Conservation (phyloP, 352 stramenopile genomes). For the Pythium apleroticum region DNA sequence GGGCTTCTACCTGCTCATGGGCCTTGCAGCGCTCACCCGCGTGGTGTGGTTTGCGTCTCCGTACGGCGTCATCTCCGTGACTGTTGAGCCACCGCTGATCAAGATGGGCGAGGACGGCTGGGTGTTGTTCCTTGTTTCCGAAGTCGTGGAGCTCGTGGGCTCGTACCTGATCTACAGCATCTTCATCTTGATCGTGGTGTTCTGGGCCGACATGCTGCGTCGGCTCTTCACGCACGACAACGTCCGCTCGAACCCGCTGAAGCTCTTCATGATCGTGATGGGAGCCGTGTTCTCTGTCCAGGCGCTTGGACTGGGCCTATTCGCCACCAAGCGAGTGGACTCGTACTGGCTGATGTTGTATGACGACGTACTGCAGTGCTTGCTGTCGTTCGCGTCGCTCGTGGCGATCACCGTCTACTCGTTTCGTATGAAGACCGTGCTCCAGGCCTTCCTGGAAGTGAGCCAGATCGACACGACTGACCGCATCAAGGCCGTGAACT, state of each 20-base stretch:
- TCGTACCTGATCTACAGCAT: slow-evolving; percentile 95
- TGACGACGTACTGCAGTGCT: slow-evolving; percentile 85
- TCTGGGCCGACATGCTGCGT: slow-evolving; percentile 97
- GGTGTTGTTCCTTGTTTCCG: slow-evolving; percentile 72
- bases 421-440: slow-evolving; percentile 94
- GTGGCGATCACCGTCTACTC: slow-evolving; percentile 94
- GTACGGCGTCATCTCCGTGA: slow-evolving; percentile 68
- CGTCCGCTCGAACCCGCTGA: slow-evolving; percentile 81
- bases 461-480: slow-evolving; percentile 97
- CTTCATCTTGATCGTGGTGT: slow-evolving; percentile 97
- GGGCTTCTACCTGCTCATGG: slow-evolving; percentile 84
- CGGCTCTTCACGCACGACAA: slow-evolving; percentile 81
- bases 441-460: slow-evolving; percentile 94
- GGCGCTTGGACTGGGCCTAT: slow-evolving; percentile 86
- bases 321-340: slow-evolving; percentile 80
- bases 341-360: slow-evolving; percentile 95
- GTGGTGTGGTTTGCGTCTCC: slow-evolving; percentile 76
- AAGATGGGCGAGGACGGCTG: slow-evolving; percentile 67
- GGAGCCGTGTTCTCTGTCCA: slow-evolving; percentile 69
- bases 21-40: slow-evolving; percentile 57
- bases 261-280: slow-evolving; percentile 87
- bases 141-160: slow-evolving; percentile 89
- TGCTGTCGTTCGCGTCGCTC: slow-evolving; percentile 88
- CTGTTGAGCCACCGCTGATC: slow-evolving; percentile 55
- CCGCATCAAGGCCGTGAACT: slow-evolving; percentile 94